phyloP scores from a whole-genome alignment of 495 filamentous ascomycete genomes.

The Penicillium steckii region DNA sequence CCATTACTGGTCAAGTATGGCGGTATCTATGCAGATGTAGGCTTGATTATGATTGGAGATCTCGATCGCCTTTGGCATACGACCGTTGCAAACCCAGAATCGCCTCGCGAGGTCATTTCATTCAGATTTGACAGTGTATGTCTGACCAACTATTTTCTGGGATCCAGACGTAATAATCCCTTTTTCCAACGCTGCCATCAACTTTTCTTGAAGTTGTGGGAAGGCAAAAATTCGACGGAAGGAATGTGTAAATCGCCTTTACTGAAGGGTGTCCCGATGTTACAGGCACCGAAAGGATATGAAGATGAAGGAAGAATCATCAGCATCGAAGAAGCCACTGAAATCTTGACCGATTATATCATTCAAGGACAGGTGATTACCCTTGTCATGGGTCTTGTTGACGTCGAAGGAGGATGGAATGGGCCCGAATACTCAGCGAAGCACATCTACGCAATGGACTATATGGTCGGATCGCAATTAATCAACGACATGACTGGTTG shows the following conservation, averaged over 20 bases:
- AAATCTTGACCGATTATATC: constrained; percentile 51
- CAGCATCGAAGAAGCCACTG: constrained; percentile 29
- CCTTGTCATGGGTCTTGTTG: constrained; percentile 50
- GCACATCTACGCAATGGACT: constrained; percentile 49
- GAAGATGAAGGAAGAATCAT: constrained; percentile 23
- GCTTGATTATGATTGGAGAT: constrained; percentile 55
- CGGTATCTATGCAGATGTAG: constrained; percentile 56
- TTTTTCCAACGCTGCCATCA: constrained; percentile 49
- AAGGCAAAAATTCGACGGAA: constrained; percentile 47
- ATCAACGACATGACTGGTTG: constrained; percentile 51
- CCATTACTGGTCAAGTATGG: constrained; percentile 54
- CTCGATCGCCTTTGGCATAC: constrained; percentile 49
- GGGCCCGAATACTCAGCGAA: constrained; percentile 48
- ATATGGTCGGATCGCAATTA: constrained; percentile 48
- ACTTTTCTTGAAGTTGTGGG: constrained; percentile 51
- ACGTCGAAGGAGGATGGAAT: constrained; percentile 51
- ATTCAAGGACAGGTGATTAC: constrained; percentile 50
- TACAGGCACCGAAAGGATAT: constrained; percentile 7
- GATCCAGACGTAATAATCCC: constrained; percentile 37
- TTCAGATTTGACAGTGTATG: constrained; percentile 6
- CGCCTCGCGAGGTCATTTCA: constrained; percentile 35
- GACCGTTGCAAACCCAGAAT: constrained; percentile 43
- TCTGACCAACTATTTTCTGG: constrained; percentile 52
- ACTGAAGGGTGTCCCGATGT: constrained; percentile 41
- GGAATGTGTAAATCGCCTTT: constrained; percentile 51